phyloP scores from a whole-genome alignment of 176 grass and related monocot species.

The Rhipidocladum racemiflorum region DNA sequence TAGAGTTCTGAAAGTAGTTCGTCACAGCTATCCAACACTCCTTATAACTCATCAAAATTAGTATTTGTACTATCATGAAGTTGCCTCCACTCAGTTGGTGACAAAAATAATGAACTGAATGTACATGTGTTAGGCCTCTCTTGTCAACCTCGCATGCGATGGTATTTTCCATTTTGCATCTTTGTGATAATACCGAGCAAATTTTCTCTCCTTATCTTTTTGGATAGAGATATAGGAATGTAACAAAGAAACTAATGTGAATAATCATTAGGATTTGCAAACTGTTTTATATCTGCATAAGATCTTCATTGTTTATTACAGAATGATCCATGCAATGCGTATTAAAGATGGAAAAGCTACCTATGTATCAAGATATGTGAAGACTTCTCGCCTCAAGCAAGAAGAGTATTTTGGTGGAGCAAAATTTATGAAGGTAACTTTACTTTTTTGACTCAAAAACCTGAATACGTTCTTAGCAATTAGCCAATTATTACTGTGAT shows the following conservation, averaged over 20 bases:
- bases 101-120: not conserved
- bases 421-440: slow-evolving; percentile 86
- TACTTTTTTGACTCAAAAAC: not conserved
- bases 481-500: not conserved
- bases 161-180: no score
- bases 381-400: slow-evolving; percentile 87
- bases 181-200: no score
- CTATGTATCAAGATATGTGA: slow-evolving; percentile 91
- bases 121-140: no score
- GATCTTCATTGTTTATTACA: slow-evolving; percentile 28
- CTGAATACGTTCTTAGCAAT: not conserved
- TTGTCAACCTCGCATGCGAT: no score
- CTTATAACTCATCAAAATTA: not conserved
- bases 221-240: no score
- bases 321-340: slow-evolving; percentile 94
- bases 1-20: not conserved
- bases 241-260: no score
- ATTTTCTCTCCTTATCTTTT: no score
- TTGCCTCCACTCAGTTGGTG: not conserved
- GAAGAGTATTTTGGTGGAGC: slow-evolving; percentile 88
- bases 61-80: not conserved
- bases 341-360: slow-evolving; percentile 97
- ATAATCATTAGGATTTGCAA: not conserved
- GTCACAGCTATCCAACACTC: not conserved
- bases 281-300: not conserved